Evolutionary conservation across 805 yeast genomes (phyloP), one percentile per base, ranked within the genome.

Genomic region (Candida tammaniensis): DNA sequence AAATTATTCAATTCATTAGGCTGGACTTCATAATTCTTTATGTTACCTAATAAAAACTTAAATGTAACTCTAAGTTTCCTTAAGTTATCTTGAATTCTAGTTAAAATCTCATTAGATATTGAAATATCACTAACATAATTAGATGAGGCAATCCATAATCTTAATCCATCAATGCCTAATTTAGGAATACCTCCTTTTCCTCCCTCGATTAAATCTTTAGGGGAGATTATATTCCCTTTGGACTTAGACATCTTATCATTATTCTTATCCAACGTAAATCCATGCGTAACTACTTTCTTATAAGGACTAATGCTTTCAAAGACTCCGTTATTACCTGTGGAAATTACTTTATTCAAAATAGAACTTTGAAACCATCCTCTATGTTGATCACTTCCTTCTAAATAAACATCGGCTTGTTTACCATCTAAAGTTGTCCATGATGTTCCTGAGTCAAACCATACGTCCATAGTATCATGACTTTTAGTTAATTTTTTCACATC

Each of bases 301-400:
- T 75, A 93, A 0, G 98, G 98, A 1, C 64, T 61, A 3, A 48
- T 50, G 0, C 63, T 44, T 23, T 60, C 48, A 43, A 59, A 61
- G 7, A 32, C 42, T 3, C 55, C 55, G 8, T 60, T 50, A 3
- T 83, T 84, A 2, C 70, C 70, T 1, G 69, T 61, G 1, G 65
- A 61, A n/a, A 67, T 64, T 15, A 87, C 73, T 50, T 79, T 84
- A 16, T 94, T 88, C 38, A 93, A 64, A 17, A 93, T 61, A 1
- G 96, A 87, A 20, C 96, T 86, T 63, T 93, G 99, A 56, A 93
- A 93, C 99, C 99, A 93, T 1, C 99, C 99, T 40, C 99, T 75
- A 54, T 93, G 98, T 58, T 93, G 99, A 54, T 93, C 99, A n/a
- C 89, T 78, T 2, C 99, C 99, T 65, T 93, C 99, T 10, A 91